Base-by-base conservation (phyloP, 2,329 filamentous ascomycete species). In the Talaromyces piceae region DNA sequence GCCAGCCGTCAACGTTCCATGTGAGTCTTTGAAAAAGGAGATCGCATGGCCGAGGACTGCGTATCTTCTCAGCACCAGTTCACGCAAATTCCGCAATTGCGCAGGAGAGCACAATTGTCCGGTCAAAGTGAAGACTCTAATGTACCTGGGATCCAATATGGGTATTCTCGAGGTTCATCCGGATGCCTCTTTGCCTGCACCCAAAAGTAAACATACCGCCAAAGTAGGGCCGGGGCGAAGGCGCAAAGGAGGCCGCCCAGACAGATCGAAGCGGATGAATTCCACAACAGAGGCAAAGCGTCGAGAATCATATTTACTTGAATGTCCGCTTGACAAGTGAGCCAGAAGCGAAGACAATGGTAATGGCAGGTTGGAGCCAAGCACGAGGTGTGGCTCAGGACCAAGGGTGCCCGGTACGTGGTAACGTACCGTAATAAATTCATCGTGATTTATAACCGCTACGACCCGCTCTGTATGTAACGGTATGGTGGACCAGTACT, bases 1-100 rank as follows among this genome's bases (percentile, higher is more conserved):
- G 22, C 30, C 26, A 39, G 45, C 45, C 6, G 31, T 37, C n/a
- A 37, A 37, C 18, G 31, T 37, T 37, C 45, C 45, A 37, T 47
- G 27, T 3, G 45, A 47, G 45, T 47, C 45, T 33, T 39, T 30
- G 26, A 47, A 47, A n/a, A 47, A 47, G 30, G 45, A 30, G 23
- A 30, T 20, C 26, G 26, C 45, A 39, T 47, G 45, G 9, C 26
- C 45, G 23, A 47, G 20, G 25, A 55, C 31, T 37, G 43, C 9
- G 50, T 49, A 45, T 28, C 6, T 16, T 22, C 23, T 45, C 22
- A 45, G 41, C 13, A 7, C 25, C 23, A 28, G 41, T 25, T 27
- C 39, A 39, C 13, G 33, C 39, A 18, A 11, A 18, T 18, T 13
- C 22, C 41, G 16, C 4, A 3, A 45, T n/a, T 37, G n/a, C 31